Evolutionary conservation across 352 stramenopile species (phyloP).

Genomic region (Phytophthora uliginosa): DNA sequence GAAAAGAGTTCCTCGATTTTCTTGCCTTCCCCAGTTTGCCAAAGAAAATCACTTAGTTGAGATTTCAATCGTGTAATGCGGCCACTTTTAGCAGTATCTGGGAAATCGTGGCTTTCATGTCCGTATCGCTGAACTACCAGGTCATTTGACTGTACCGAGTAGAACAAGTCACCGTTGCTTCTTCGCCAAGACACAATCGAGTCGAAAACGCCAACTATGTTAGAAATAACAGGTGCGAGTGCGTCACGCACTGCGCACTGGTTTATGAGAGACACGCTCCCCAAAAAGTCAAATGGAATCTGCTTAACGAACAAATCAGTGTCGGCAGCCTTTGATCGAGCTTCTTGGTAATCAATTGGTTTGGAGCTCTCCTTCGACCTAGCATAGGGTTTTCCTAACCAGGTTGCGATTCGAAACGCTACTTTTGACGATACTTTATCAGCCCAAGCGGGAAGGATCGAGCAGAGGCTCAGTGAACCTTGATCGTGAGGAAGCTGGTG

Average conservation of each 20-base stretch:
- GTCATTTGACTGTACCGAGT: conserved; percentile 25
- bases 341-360: conserved; percentile 12
- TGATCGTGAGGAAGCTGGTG: background rate
- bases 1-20: conserved; percentile 39
- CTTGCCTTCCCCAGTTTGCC: conserved; percentile 23
- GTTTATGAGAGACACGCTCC: conserved; percentile 7
- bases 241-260: conserved; percentile 23
- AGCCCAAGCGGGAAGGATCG: conserved; percentile 26
- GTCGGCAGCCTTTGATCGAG: background rate
- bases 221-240: conserved; percentile 20
- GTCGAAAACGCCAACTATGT: conserved; percentile 25
- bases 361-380: background rate
- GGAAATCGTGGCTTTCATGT: conserved; percentile 47
- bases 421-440: conserved; percentile 13
- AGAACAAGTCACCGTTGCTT: conserved; percentile 47
- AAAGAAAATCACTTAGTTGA: conserved; percentile 41
- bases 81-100: conserved; percentile 35
- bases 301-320: conserved; percentile 20
- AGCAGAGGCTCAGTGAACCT: background rate
- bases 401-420: conserved; percentile 25
- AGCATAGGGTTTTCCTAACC: conserved; percentile 18
- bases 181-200: conserved; percentile 37
- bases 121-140: conserved; percentile 31
- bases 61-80: conserved; percentile 32
- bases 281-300: conserved; percentile 35